Evolutionary conservation across 1,139 yeast species (phyloP).

Genomic region (Yamadazyma blattariae): DNA sequence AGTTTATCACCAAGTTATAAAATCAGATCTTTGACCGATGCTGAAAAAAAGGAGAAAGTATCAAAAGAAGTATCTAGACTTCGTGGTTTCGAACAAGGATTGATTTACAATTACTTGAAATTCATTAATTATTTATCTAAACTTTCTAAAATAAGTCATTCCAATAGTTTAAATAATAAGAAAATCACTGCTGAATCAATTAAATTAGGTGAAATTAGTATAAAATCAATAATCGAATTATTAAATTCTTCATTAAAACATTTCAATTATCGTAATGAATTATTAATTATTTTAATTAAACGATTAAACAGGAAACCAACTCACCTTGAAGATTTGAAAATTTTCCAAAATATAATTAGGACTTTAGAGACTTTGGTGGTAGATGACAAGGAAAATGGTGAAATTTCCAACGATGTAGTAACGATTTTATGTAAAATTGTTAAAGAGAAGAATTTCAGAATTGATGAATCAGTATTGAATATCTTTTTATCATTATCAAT

Average conservation of each 20-base stretch:
- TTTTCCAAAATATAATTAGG: constrained; percentile 59
- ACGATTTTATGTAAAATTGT: constrained; percentile 67
- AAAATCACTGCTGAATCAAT: constrained; percentile 36
- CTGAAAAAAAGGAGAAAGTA: constrained; percentile 79
- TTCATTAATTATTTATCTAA: constrained; percentile 58
- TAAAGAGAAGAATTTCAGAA: constrained; percentile 70
- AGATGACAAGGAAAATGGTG: constrained; percentile 78
- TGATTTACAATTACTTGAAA: constrained; percentile 67
- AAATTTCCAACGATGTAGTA: constrained; percentile 70
- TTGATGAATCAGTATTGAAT: constrained; percentile 81
- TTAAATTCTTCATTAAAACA: constrained; percentile 61
- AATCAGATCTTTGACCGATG: constrained; percentile 77
- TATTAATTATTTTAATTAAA: constrained; percentile 64
- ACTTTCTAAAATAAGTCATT: constrained; percentile 36
- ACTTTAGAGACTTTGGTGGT: constrained; percentile 62
- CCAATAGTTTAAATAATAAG: constrained; percentile 40
- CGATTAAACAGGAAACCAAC: constrained; percentile 58
- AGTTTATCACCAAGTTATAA: constrained; percentile 85
- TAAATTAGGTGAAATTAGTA: constrained; percentile 55
- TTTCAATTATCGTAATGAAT: constrained; percentile 77
- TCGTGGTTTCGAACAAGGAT: constrained; percentile 75
- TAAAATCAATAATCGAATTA: constrained; percentile 80
- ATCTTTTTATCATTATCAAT: constrained; percentile 70
- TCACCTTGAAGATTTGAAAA: constrained; percentile 41
- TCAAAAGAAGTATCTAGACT: constrained; percentile 75